These are phyloP conservation scores for Ilex aquifolium DNA, from an alignment of 257 asterid species.

Conservation along the genomic window DNA sequence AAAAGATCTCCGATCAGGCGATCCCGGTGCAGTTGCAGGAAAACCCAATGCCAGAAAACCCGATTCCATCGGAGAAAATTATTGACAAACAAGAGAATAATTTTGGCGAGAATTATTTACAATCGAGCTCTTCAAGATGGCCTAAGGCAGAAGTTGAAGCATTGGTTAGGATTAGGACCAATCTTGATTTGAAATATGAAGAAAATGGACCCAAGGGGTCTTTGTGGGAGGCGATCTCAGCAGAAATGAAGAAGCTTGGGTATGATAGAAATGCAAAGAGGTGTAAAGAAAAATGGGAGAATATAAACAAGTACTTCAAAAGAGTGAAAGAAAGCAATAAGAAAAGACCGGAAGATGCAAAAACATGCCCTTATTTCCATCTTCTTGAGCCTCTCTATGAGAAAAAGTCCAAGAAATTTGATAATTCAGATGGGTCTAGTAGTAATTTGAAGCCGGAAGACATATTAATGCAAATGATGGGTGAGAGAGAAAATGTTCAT, in stretches of 20 bases:
- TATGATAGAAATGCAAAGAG: constrained; percentile 62
- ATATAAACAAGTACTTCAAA: constrained; percentile 72
- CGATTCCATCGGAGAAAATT: constrained; percentile 11
- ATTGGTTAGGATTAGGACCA: constrained; percentile 51
- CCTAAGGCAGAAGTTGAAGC: constrained; percentile 79
- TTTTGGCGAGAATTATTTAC: constrained; percentile 29
- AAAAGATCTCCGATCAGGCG: constrained; percentile 43
- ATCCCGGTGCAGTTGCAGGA: constrained; percentile 29
- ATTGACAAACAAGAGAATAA: constrained; percentile 33
- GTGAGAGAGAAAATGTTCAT: constrained; percentile 20
- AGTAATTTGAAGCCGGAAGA: constrained; percentile 48
- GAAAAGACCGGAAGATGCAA: constrained; percentile 57
- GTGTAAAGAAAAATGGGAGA: constrained; percentile 91
- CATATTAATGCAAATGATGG: constrained; percentile 62
- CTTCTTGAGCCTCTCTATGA: constrained; percentile 59
- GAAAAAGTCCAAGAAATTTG: constrained; percentile 35
- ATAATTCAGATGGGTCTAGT: constrained; percentile 27
- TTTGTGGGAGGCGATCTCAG: constrained; percentile 68
- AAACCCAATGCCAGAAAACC: constrained; percentile 17
- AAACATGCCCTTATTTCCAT: constrained; percentile 66
- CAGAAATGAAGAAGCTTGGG: constrained; percentile 64
- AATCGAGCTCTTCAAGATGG: constrained; percentile 57
- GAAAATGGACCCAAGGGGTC: constrained; percentile 65
- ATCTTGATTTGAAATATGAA: constrained; percentile 45
- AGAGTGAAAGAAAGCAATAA: constrained; percentile 65